Evolutionary conservation across 2,329 filamentous ascomycete species (phyloP).

Genomic region (Cordyceps tenuipes): DNA sequence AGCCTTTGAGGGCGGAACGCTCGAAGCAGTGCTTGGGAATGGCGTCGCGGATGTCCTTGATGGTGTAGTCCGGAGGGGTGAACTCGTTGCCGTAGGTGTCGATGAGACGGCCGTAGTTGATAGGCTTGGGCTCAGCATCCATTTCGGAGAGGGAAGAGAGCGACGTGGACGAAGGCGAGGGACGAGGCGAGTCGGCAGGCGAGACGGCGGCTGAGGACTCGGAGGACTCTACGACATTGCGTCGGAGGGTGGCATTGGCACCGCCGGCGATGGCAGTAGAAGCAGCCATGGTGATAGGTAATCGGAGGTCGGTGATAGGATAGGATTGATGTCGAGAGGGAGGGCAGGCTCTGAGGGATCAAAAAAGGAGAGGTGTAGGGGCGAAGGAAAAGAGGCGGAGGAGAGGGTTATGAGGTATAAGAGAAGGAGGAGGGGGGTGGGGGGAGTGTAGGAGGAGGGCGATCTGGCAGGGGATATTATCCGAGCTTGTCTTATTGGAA

Average conservation of each 20-base stretch:
- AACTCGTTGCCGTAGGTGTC: conserved; percentile 96
- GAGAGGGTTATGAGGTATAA: neutral
- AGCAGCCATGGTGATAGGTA: conserved; percentile 35
- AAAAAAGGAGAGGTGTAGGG: neutral
- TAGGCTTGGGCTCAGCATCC: conserved; percentile 34
- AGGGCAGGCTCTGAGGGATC: neutral
- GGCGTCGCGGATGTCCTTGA: conserved; percentile 94
- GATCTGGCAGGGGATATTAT: conserved; percentile 7
- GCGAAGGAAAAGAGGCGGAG: neutral
- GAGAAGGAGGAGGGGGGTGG: conserved; percentile 10
- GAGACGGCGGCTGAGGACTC: conserved; percentile 51
- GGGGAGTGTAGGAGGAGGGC: conserved; percentile 12
- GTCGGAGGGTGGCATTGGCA: conserved; percentile 35
- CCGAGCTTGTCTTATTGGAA: neutral
- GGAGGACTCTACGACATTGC: conserved; percentile 39
- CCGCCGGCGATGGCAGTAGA: conserved; percentile 34
- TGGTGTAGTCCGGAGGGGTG: conserved; percentile 86
- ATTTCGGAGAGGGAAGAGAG: conserved; percentile 79
- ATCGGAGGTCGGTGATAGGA: neutral
- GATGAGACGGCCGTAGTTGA: conserved; percentile 57
- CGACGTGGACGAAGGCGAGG: conserved; percentile 75
- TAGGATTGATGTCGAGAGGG: conserved; percentile 6
- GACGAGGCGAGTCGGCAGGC: conserved; percentile 50
- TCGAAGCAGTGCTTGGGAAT: conserved; percentile 97
- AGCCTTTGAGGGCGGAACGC: conserved; percentile 66